Base-by-base conservation (phyloP, 495 filamentous ascomycete species). In the Talaromyces nanjingensis region DNA sequence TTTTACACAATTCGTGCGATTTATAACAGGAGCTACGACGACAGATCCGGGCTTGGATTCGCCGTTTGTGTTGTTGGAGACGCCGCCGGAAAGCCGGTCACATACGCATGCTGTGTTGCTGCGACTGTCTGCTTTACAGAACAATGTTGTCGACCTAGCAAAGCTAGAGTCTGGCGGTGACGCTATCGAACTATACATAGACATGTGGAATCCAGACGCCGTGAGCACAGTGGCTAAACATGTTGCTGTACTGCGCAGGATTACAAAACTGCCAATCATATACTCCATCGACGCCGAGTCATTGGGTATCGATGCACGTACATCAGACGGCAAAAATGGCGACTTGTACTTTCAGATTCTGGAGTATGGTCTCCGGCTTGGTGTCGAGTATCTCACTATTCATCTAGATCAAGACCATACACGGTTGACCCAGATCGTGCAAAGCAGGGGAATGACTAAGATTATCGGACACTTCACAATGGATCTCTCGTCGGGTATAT, bases 151-250 rank as follows among this genome's bases (percentile, higher is more conserved):
- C 29, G 84, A 87, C 59, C 71, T 91, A 62, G 78, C 83, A 18
- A 82, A 85, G 42, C 76, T 91, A 0, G 89, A 90, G 73, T 85
- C 87, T 20, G 83, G 85, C 1, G 86, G 81, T 3, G 90, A 93
- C 75, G 88, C 84, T 12, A 83, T 93, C 42, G 89, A 93, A 70
- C 72, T 92, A 1, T 86, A 87, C 49, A 80, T 91, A 47, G 88
- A 91, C 68, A 77, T 82, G 68, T 87, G 86, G 85, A 33, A 68
- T 65, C 66, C 82, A 71, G 71, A 74, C 71, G 70, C 78, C 76
- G 65, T 79, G 71, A 71, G 68, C 71, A 65, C 69, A 29, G 69
- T 81, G 65, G 74, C 76, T 66, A 76, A 78, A 68, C 71, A 79
- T 57, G 75, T 83, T 27, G 71, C 77, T 68, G 67, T 75, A 56